Evolutionary conservation across 2,329 filamentous ascomycete species (phyloP), one percentile per base, ranked within the genome.

Genomic region (Orbilia brochopaga): DNA sequence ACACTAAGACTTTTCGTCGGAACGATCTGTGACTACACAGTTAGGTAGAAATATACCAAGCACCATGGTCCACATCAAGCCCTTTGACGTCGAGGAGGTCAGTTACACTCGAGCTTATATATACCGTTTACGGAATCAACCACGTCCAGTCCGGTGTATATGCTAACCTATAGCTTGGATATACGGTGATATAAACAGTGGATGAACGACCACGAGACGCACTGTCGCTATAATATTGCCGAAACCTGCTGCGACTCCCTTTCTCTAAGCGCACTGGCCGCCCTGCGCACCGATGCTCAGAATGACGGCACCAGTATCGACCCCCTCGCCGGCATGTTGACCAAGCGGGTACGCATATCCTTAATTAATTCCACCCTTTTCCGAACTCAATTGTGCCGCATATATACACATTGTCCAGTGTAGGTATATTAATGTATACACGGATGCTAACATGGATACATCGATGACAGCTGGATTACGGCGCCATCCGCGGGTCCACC

Each of bases 211-310:
- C 86, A 86, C 74, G 85, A 87, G 77, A 81, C 76, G 7, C 86
- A 83, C 0, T 82, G 81, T 3, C 83, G 85, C 1, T 78, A 87
- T 78, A 92, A 95, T 78, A 85, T 93, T 54, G 88, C 90, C 65
- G 90, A 93, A 79, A 93, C 90, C 0, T 93, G 90, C 77, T 88
- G 86, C 63, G 86, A 88, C 1, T 91, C 89, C 2, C 82, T 93
- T 21, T 92, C 90, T 0, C 81, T 93, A 67, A 83, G 88, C 23
- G 85, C 92, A 53, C 82, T 93, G 2, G 80, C 83, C 8, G 79
- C 79, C 0, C 79, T 93, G 24, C 87, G 74, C 15, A 74, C 77
- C 1, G 27, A 32, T 8, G 27, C 78, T 44, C 75, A 76, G 37
- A 74, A 75, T n/a, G 63, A n/a, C n/a, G n/a, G n/a, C n/a, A n/a